A percentile compares a stretch with the other conserved stretches of the same genome.
Evolutionary conservation across 2,329 filamentous ascomycete species (phyloP).

Genomic region (Arthrobotrys megalospora): DNA sequence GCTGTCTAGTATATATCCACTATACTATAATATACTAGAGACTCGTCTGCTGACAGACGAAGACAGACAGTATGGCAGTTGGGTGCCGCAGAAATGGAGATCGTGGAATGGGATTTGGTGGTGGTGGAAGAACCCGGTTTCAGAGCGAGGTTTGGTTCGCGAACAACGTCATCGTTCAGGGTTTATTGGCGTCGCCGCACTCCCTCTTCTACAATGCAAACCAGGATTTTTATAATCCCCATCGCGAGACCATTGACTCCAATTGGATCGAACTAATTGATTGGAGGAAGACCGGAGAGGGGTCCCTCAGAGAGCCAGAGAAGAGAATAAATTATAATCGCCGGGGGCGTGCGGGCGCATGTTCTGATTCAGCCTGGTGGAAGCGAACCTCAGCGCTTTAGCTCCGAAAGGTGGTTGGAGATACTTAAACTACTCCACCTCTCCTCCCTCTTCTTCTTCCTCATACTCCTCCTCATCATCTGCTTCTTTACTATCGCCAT

Average conservation of each 20-base stretch:
- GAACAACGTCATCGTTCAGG: slow-evolving; percentile 48
- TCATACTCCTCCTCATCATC: slow-evolving; percentile 12
- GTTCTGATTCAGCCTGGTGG: slow-evolving; percentile 44
- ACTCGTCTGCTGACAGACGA: background rate
- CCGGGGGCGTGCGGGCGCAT: slow-evolving; percentile 41
- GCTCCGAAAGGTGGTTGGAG: slow-evolving; percentile 46
- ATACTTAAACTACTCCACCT: slow-evolving; percentile 38
- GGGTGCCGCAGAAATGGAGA: no score
- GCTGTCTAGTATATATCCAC: background rate
- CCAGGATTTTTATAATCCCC: slow-evolving; percentile 1
- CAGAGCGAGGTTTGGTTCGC: no score
- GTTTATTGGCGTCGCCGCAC: slow-evolving; percentile 21
- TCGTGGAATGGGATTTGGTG: no score
- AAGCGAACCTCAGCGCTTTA: slow-evolving; percentile 32
- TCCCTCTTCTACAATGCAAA: background rate
- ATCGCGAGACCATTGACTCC: background rate
- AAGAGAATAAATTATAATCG: slow-evolving; percentile 25
- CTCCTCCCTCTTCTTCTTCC: slow-evolving; percentile 3
- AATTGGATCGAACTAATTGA: background rate
- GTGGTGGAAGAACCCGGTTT: background rate
- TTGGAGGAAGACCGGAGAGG: background rate
- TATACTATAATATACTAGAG: background rate
- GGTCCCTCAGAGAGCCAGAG: background rate
- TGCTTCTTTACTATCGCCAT: background rate
- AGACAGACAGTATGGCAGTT: no score